Evolutionary conservation across 2,329 filamentous ascomycete species (phyloP), one percentile per base, ranked within the genome.

Genomic region (Pyrenophora tritici-repentis): DNA sequence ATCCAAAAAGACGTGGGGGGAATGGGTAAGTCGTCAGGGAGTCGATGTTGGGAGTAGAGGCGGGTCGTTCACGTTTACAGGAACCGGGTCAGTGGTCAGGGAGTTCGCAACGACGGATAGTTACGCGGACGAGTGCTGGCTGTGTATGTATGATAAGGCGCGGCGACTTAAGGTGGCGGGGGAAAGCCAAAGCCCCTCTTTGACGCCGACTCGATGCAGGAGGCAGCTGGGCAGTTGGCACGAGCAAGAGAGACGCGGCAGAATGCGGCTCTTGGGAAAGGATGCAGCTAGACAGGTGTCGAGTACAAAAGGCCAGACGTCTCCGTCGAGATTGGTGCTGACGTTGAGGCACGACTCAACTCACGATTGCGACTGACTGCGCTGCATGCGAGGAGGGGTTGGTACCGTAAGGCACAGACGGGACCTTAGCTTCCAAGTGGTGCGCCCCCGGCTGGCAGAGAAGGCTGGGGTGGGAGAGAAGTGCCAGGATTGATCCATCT

Each of bases 301-400:
- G 46, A 58, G 53, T 43, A 49, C 56, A 46, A 45, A 42, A 49
- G 54, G 47, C 55, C 47, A 53, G 18, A 20, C 3, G 18, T 20
- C 3, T 5, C 5, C 3, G 37, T 22, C 47, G 38, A 51, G 59
- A 63, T 55, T 35, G 55, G 49, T 58, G 57, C 60, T 58, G 63
- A 51, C 60, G 53, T 51, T 56, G 55, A 59, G 65, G 59, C 62
- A 24, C 22, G 22, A 24, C 55, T 58, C 47, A 53, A 60, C 56
- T 56, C 53, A 59, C 59, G 59, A 60, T 61, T 66, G 60, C 59
- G 62, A 59, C 57, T 63, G 61, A 61, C 57, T 63, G 61, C 59
- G 61, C 52, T 55, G 62, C 60, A 67, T 63, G 66, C 66, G 61
- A 66, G 59, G 60, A 61, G 38, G 58, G 56, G 59, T 56, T 50